These are phyloP conservation scores for Ophiobolus disseminans DNA, from an alignment of 2,329 filamentous ascomycete genomes.

Conservation along the genomic window DNA sequence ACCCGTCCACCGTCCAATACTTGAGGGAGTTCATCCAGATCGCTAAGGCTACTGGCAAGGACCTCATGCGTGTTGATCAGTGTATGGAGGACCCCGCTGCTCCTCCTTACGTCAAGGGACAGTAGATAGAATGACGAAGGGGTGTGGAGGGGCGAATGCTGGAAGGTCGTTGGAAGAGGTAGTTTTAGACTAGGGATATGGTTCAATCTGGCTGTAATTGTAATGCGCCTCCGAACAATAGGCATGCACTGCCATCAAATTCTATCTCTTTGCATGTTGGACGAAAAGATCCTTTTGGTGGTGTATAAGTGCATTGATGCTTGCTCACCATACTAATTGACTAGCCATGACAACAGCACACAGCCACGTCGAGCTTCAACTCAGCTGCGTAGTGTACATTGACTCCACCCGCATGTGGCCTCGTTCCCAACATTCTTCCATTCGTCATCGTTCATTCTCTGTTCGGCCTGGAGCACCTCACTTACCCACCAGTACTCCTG, in stretches of 20 bases:
- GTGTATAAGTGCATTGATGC: too few relatives aligned
- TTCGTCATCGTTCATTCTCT: too few relatives aligned
- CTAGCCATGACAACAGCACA: too few relatives aligned
- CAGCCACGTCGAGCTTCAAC: too few relatives aligned
- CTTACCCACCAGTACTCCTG: too few relatives aligned
- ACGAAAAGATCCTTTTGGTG: too few relatives aligned
- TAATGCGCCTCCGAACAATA: constrained; percentile 4
- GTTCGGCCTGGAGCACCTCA: too few relatives aligned
- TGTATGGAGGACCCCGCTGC: constrained; percentile 69
- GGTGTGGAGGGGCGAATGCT: background rate
- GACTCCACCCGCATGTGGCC: too few relatives aligned
- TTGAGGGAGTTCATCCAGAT: constrained; percentile 69
- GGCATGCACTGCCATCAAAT: background rate
- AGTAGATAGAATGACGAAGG: background rate
- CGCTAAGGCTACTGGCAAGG: constrained; percentile 68
- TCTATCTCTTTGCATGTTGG: background rate
- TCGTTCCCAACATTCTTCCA: too few relatives aligned
- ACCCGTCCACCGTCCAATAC: constrained; percentile 68
- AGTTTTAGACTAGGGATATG: background rate
- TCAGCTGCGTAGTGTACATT: too few relatives aligned
- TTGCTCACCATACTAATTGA: too few relatives aligned
- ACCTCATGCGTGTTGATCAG: constrained; percentile 71
- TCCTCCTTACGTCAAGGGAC: constrained; percentile 40
- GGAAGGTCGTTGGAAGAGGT: background rate
- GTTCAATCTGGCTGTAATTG: constrained; percentile 1